Evolutionary conservation across 306 rosid species (phyloP).

Genomic region (Amphicarpaea edgeworthii): DNA sequence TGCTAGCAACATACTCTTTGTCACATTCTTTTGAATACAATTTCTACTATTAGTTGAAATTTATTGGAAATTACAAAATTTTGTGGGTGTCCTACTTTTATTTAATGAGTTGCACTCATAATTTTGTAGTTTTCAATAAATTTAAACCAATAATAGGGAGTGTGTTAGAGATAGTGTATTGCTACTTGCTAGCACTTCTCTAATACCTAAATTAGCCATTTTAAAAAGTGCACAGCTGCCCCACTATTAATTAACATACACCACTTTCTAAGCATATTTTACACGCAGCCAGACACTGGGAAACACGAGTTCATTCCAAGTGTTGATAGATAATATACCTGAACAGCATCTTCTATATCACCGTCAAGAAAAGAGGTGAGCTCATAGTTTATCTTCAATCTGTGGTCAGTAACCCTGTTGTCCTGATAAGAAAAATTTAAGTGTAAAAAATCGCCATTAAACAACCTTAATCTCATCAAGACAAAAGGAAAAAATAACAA

Average conservation of each 20-base stretch:
- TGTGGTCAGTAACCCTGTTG: conserved; percentile 93
- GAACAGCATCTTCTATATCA: conserved; percentile 83
- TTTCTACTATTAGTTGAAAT: neutral
- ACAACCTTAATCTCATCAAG: conserved; percentile 18
- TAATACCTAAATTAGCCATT: conserved; percentile 16
- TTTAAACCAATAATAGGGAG: neutral
- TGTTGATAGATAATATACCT: conserved; percentile 66
- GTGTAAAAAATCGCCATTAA: conserved; percentile 38
- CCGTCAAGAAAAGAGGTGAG: conserved; percentile 92
- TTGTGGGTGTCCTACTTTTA: neutral
- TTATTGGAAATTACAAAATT: neutral
- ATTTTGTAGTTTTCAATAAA: neutral
- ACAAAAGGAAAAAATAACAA: conserved; percentile 10
- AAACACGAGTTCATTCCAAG: conserved; percentile 28
- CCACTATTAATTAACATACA: neutral
- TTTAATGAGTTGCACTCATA: neutral
- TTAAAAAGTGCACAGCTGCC: conserved; percentile 17
- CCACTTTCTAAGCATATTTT: conserved; percentile 18
- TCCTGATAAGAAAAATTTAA: conserved; percentile 58
- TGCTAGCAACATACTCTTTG: neutral
- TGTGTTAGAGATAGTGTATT: neutral
- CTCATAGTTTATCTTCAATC: conserved; percentile 85
- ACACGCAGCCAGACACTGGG: neutral
- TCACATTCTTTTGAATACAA: neutral
- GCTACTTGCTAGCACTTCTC: neutral